These are phyloP conservation scores for Narthecium ossifragum DNA, from an alignment of 106 monocot species.

Conservation along the genomic window DNA sequence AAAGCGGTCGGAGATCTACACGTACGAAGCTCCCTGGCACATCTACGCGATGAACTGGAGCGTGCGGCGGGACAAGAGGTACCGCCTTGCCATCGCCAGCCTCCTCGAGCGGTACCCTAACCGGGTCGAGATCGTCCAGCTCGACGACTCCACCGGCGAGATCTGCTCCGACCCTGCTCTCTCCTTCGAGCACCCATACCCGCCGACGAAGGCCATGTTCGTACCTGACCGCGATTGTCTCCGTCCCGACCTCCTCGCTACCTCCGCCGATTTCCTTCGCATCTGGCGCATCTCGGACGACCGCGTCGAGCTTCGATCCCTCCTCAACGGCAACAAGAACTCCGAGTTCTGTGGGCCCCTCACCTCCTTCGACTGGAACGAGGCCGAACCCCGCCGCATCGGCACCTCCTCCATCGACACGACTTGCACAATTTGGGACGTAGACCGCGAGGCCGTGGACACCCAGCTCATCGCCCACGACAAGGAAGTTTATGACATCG, in stretches of 20 bases:
- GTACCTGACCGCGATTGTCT: conserved; percentile 78
- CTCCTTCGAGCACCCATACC: conserved; percentile 92
- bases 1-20: conserved; percentile 99
- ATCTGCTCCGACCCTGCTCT: conserved; percentile 76
- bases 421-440: conserved; percentile 98
- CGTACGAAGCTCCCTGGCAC: conserved; percentile 97
- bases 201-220: conserved; percentile 91
- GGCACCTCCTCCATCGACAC: conserved; percentile 93
- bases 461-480: conserved; percentile 99
- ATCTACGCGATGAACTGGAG: conserved; percentile 99
- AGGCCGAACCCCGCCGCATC: conserved; percentile 88
- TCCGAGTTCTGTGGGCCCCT: conserved; percentile 97
- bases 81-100: conserved; percentile 87
- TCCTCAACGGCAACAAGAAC: conserved; percentile 90
- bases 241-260: conserved; percentile 90
- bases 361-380: conserved; percentile 99
- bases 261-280: conserved; percentile 94
- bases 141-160: conserved; percentile 94
- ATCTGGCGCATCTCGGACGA: conserved; percentile 53
- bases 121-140: conserved; percentile 93
- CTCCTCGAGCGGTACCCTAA: conserved; percentile 83
- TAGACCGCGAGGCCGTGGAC: conserved; percentile 85
- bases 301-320: conserved; percentile 34
- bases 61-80: conserved; percentile 95
- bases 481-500: conserved; percentile 95